Evolutionary conservation across 106 monocot species (phyloP).

Genomic region (Acorus gramineus): DNA sequence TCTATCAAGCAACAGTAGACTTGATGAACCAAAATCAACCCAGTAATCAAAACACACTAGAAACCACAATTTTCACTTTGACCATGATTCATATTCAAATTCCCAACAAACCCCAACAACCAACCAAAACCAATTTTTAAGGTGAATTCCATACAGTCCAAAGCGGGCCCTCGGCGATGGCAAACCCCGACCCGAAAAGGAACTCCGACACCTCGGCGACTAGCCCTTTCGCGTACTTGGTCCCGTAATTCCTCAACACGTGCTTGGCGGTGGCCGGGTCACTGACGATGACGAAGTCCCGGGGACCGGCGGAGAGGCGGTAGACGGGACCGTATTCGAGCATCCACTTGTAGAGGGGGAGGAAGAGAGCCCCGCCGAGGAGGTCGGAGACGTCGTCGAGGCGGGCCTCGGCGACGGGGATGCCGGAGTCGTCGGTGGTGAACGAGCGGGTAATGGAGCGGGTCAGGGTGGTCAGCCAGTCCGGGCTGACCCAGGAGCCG

Average conservation of each 20-base stretch:
- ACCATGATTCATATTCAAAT: too few species aligned
- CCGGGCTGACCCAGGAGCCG: conserved; percentile 82
- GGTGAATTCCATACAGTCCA: conserved; percentile 52
- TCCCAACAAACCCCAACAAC: too few species aligned
- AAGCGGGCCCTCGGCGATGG: conserved; percentile 71
- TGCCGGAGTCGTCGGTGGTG: conserved; percentile 50
- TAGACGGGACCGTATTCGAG: conserved; percentile 72
- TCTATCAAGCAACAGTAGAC: too few species aligned
- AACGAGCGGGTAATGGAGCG: conserved; percentile 22
- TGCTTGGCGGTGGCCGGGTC: conserved; percentile 86
- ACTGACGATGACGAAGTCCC: conserved; percentile 81
- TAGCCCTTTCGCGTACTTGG: conserved; percentile 80
- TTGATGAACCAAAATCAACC: too few species aligned
- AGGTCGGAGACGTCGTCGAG: conserved; percentile 92
- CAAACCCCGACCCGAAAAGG: conserved; percentile 89
- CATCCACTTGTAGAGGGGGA: conserved; percentile 98
- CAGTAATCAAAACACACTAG: too few species aligned
- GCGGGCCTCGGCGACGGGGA: conserved; percentile 68
- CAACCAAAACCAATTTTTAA: too few species aligned
- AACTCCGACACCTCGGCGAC: conserved; percentile 92
- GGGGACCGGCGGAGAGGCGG: conserved; percentile 83
- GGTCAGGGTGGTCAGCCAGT: conserved; percentile 70
- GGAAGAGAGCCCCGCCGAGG: conserved; percentile 94
- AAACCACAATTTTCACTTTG: too few species aligned
- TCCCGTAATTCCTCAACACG: conserved; percentile 66